Evolutionary conservation across 2,329 filamentous ascomycete species (phyloP), one percentile per base, ranked within the genome.

Genomic region (Orbilia ellipsospora): DNA sequence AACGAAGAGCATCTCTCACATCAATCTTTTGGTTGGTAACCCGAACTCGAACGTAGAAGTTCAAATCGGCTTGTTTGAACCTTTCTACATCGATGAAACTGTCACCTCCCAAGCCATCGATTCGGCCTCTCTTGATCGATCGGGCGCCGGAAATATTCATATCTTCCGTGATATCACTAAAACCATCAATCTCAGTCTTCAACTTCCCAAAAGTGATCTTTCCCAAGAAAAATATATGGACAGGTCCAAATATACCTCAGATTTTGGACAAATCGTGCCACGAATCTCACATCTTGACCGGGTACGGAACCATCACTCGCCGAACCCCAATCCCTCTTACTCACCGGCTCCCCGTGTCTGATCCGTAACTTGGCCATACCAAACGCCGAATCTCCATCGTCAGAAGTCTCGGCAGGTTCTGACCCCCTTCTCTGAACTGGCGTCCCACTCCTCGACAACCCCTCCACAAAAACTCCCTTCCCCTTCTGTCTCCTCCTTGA

Each of bases 101-200:
- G 45, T 63, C 74, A 0, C 69, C 78, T 13, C 79, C 80, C 36
- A 70, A 56, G 28, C 77, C 78, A 42, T 82, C 80, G 55, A 82
- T 81, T 5, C 80, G 82, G 1, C 81, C 82, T 65, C 82, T 81
- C 64, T 82, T 83, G 57, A 83, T 83, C 3, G 81, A 81, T 67
- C 81, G 80, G 7, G 81, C 81, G 3, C 81, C 81, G 0, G 81
- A 82, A 28, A 83, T 82, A 75, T 83, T 83, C 55, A 83, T 80
- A 3, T 81, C 80, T 69, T 83, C 81, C 67, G 82, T 82, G 60
- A 83, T 81, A 54, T 83, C 82, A 54, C 80, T 81, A 8, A 13
- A 79, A 77, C 4, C 80, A 80, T 10, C 78, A 80, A 62, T 80
- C 80, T 18, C 80, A 20, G 10, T 6, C 16, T 28, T 52, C 28